Conservation (phyloP, 352 stramenopile genomes). For the Phytophthora pistaciae region DNA sequence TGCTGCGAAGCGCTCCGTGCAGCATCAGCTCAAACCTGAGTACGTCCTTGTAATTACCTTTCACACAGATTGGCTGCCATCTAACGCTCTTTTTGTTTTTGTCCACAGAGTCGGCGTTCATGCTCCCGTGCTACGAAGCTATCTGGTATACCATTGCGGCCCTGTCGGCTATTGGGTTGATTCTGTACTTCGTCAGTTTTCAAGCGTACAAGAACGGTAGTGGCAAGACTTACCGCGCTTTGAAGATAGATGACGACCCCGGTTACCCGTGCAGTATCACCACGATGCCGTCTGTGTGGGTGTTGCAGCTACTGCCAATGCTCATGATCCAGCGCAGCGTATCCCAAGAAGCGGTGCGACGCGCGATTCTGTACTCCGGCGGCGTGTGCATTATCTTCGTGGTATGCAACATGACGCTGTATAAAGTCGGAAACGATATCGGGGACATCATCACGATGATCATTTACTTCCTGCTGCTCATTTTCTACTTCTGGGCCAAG, state of each 20-base stretch:
- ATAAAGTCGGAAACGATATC: slow-evolving; percentile 51
- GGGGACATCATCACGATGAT: slow-evolving; percentile 63
- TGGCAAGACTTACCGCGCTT: slow-evolving; percentile 20
- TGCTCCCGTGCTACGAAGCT: slow-evolving; percentile 88
- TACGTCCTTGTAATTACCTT: slow-evolving; percentile 38
- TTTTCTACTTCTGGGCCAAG: slow-evolving; percentile 86
- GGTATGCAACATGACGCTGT: slow-evolving; percentile 70
- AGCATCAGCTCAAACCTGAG: slow-evolving; percentile 81
- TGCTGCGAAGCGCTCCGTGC: slow-evolving; percentile 63
- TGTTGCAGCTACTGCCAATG: slow-evolving; percentile 82
- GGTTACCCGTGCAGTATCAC: slow-evolving; percentile 70
- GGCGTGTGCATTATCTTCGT: slow-evolving; percentile 63
- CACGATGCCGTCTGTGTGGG: slow-evolving; percentile 72
- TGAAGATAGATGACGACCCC: slow-evolving; percentile 23
- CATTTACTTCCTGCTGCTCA: slow-evolving; percentile 62
- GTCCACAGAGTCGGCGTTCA: slow-evolving; percentile 76
- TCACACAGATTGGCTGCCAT: background rate
- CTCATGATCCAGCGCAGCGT: slow-evolving; percentile 89
- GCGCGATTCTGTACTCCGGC: slow-evolving; percentile 78
- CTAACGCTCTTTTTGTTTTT: background rate
- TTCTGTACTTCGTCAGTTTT: slow-evolving; percentile 68
- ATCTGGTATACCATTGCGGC: slow-evolving; percentile 87
- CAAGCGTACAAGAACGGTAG: slow-evolving; percentile 36
- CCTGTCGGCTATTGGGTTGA: slow-evolving; percentile 57
- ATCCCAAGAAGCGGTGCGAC: slow-evolving; percentile 75